Percentiles rank a stretch among this genome's conserved stretches.
These are phyloP conservation scores for Podosphaera xanthii DNA, from an alignment of 2,329 filamentous ascomycete genomes.

Conservation along the genomic window DNA sequence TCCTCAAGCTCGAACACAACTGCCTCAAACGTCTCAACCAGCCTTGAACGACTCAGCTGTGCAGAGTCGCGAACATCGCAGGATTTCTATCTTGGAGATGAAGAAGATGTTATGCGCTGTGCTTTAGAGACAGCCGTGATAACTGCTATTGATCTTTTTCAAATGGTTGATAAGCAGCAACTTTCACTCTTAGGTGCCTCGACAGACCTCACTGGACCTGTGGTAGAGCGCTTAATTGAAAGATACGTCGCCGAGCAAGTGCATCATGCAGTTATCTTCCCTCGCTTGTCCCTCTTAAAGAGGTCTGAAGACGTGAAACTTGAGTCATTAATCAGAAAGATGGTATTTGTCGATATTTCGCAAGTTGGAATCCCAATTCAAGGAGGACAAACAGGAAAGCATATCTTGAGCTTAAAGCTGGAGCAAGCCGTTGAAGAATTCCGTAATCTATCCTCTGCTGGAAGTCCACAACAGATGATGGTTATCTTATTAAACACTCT, in stretches of 20 bases:
- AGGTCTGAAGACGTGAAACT: conserved; percentile 67
- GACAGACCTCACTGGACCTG: conserved; percentile 74
- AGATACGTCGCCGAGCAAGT: conserved; percentile 85
- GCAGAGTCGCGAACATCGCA: conserved; percentile 22
- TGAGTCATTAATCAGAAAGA: conserved; percentile 74
- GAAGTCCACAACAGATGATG: conserved; percentile 19
- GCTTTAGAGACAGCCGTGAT: conserved; percentile 84
- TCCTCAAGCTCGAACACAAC: conserved; percentile 5
- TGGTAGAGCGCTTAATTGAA: conserved; percentile 87
- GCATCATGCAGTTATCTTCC: conserved; percentile 65
- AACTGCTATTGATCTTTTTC: conserved; percentile 83
- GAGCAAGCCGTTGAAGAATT: conserved; percentile 70
- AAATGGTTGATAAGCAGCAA: conserved; percentile 87
- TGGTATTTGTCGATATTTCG: conserved; percentile 82
- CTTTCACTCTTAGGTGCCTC: conserved; percentile 76
- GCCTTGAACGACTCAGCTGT: conserved; percentile 26
- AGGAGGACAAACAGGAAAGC: conserved; percentile 54
- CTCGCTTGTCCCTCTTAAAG: conserved; percentile 55
- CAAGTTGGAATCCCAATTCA: conserved; percentile 80
- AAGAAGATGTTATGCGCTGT: conserved; percentile 74
- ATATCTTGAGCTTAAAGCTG: conserved; percentile 56
- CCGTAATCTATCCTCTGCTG: conserved; percentile 57
- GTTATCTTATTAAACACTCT: conserved; percentile 24
- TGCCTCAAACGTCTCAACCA: conserved; percentile 29
- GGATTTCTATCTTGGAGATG: conserved; percentile 59